phyloP scores from a whole-genome alignment of 148 eudicot species.

The Amaranthus cruentus region DNA sequence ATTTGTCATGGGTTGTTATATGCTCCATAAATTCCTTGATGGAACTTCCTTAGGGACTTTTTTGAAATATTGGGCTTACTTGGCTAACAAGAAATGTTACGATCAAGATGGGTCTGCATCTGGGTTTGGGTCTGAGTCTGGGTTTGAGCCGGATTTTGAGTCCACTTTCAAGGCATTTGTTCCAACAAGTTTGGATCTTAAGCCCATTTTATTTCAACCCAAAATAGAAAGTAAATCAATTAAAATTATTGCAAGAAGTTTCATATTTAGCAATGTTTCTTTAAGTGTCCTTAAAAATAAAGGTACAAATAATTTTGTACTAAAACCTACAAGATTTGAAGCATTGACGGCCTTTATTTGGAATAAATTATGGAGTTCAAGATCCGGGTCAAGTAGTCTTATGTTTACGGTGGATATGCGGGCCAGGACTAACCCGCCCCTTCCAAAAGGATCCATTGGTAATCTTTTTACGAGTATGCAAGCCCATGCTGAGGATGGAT shows the following conservation, averaged over 20 bases:
- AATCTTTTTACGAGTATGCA: background rate
- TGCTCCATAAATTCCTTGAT: slow-evolving; percentile 17
- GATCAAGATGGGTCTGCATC: background rate
- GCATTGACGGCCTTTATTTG: background rate
- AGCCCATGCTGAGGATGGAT: background rate
- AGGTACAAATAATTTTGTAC: background rate
- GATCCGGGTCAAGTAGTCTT: background rate
- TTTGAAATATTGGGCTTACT: slow-evolving; percentile 16
- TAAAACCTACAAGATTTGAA: background rate
- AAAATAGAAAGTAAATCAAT: too few species aligned
- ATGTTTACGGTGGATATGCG: background rate
- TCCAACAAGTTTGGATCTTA: background rate
- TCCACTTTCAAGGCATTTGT: slow-evolving; percentile 1
- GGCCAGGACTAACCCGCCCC: background rate
- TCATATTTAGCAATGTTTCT: background rate
- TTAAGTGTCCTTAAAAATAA: too few species aligned
- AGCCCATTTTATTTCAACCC: background rate
- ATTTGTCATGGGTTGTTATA: slow-evolving; percentile 9
- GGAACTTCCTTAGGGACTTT: slow-evolving; percentile 7
- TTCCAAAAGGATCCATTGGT: background rate
- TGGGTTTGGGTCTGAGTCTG: background rate
- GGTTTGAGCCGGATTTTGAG: background rate
- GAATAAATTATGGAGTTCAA: too few species aligned
- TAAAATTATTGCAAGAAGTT: background rate
- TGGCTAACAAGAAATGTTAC: too few species aligned